Evolutionary conservation across 2,329 filamentous ascomycete genomes (phyloP).

Genomic region (Geosmithia flava): DNA sequence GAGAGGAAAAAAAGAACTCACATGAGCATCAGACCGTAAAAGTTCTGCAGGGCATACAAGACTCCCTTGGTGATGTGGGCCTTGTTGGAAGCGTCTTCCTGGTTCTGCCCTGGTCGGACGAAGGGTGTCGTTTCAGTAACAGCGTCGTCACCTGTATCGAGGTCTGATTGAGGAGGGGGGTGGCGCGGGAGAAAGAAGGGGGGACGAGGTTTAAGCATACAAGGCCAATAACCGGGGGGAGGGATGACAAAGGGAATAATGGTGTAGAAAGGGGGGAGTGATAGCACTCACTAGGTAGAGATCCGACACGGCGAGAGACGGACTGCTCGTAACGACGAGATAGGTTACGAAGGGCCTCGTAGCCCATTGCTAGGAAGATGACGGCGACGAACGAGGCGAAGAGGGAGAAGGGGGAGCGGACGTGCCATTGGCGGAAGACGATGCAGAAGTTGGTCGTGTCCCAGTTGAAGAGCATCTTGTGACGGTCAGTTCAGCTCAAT

Average conservation of each 20-base stretch:
- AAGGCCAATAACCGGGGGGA: too few relatives aligned
- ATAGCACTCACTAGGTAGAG: slow-evolving; percentile 36
- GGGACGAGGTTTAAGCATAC: too few relatives aligned
- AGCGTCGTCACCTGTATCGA: slow-evolving; percentile 17
- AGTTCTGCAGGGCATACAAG: slow-evolving; percentile 87
- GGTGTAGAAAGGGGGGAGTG: not conserved
- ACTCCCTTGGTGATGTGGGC: slow-evolving; percentile 68
- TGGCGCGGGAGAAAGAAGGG: not conserved
- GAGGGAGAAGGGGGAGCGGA: slow-evolving; percentile 62
- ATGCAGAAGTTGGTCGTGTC: slow-evolving; percentile 89
- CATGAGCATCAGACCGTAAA: slow-evolving; percentile 99
- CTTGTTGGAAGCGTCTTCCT: slow-evolving; percentile 47
- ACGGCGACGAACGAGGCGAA: slow-evolving; percentile 74
- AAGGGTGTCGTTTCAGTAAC: slow-evolving; percentile 53
- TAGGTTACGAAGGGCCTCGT: slow-evolving; percentile 73
- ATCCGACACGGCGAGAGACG: slow-evolving; percentile 32
- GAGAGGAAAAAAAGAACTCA: slow-evolving; percentile 33
- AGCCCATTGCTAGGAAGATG: slow-evolving; percentile 75
- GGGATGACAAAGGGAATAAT: not conserved
- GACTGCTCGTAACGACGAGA: slow-evolving; percentile 65
- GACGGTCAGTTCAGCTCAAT: slow-evolving; percentile 5
- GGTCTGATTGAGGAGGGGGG: not conserved
- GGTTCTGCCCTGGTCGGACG: slow-evolving; percentile 61
- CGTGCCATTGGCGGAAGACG: slow-evolving; percentile 83
- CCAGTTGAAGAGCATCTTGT: slow-evolving; percentile 97